A percentile compares a stretch with the other conserved stretches of the same genome.
Evolutionary conservation across 139 green algal genomes (phyloP).

Genomic region (Haematococcus sp.): DNA sequence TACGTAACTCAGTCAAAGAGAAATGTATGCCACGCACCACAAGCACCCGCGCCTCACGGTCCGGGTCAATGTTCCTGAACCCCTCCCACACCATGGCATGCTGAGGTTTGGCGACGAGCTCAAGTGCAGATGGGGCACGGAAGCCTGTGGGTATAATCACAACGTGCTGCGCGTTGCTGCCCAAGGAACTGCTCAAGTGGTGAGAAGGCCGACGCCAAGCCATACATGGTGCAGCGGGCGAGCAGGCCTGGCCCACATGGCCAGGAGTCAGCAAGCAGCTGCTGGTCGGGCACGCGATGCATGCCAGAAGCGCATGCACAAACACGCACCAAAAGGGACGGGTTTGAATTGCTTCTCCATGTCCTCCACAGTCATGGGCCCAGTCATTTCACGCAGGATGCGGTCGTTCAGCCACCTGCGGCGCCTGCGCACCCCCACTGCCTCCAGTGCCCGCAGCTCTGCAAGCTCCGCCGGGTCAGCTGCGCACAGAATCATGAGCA

Average conservation of each 20-base stretch:
- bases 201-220: too few relatives aligned
- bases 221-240: too few relatives aligned
- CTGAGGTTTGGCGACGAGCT: slow-evolving; percentile 1
- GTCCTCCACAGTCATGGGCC: slow-evolving; percentile 24
- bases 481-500: background rate
- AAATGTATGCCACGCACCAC: slow-evolving; percentile 20
- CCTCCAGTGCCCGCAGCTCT: slow-evolving; percentile 36
- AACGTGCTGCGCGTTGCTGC: too few relatives aligned
- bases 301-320: too few relatives aligned
- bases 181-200: too few relatives aligned
- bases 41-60: slow-evolving; percentile 50
- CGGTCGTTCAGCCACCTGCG: slow-evolving; percentile 19
- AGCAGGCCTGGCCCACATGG: background rate
- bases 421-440: slow-evolving; percentile 23
- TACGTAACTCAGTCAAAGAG: background rate
- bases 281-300: too few relatives aligned
- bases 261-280: slow-evolving; percentile 20
- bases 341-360: slow-evolving; percentile 54
- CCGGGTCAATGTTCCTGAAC: slow-evolving; percentile 50
- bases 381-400: slow-evolving; percentile 33
- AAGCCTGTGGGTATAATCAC: background rate
- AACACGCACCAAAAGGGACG: slow-evolving; percentile 44
- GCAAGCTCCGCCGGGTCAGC: slow-evolving; percentile 18
- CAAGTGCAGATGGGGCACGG: background rate
- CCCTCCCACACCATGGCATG: slow-evolving; percentile 32